Conservation (phyloP, 495 filamentous ascomycete genomes). For the Hypoxylon crocopeplum region DNA sequence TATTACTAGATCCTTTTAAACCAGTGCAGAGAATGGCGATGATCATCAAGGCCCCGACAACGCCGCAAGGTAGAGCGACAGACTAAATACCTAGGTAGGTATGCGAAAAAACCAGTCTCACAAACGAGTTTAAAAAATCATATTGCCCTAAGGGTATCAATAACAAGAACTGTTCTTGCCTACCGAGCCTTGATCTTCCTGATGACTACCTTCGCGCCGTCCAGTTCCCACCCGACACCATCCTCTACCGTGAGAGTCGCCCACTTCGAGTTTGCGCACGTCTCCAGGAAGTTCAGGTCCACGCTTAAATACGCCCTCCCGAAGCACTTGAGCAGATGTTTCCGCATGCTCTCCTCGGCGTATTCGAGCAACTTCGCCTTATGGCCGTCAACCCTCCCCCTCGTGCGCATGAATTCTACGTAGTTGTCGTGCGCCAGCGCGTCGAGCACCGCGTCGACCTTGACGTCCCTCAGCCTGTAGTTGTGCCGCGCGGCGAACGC, state of each 20-base stretch:
- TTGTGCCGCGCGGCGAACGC: conserved; percentile 69
- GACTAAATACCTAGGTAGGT: no score
- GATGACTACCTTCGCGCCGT: conserved; percentile 73
- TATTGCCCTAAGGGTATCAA: conserved; percentile 38
- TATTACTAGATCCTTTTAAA: no score
- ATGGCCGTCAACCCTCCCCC: conserved; percentile 76
- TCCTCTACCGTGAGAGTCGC: conserved; percentile 66
- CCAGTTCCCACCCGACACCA: conserved; percentile 81
- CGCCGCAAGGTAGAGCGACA: no score
- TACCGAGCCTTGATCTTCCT: conserved; percentile 56
- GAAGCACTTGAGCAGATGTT: conserved; percentile 81
- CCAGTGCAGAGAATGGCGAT: no score
- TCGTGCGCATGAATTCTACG: conserved; percentile 74
- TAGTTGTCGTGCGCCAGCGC: conserved; percentile 84
- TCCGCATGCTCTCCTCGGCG: conserved; percentile 72
- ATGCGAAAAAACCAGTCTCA: neutral
- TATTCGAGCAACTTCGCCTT: conserved; percentile 78
- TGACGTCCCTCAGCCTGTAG: conserved; percentile 64
- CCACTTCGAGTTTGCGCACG: conserved; percentile 69
- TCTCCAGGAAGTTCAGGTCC: conserved; percentile 69
- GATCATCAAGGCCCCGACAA: no score
- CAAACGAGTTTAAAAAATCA: conserved; percentile 10
- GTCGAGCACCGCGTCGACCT: conserved; percentile 69
- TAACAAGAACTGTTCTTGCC: conserved; percentile 16
- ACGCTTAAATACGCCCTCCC: conserved; percentile 80